Evolutionary conservation across 306 rosid genomes (phyloP).

Genomic region (Lupinus albus): DNA sequence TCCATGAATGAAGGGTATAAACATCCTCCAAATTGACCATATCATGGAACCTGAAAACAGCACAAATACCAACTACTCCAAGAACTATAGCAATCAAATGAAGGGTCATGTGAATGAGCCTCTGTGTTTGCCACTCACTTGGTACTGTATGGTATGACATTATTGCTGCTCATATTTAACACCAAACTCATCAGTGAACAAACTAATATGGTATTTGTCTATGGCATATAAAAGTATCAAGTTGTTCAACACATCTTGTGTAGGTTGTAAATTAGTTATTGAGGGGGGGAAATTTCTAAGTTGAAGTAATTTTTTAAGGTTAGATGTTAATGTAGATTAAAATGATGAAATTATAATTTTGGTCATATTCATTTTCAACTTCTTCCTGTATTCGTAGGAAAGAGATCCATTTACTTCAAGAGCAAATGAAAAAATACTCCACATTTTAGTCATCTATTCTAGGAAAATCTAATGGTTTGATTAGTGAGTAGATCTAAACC

Average conservation of each 20-base stretch:
- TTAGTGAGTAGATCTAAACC: too few species aligned
- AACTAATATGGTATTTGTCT: neutral
- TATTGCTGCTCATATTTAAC: conserved; percentile 61
- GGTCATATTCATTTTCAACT: too few species aligned
- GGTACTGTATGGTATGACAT: conserved; percentile 65
- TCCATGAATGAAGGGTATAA: conserved; percentile 86
- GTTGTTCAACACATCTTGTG: neutral
- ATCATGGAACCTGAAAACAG: conserved; percentile 76
- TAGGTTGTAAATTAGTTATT: neutral
- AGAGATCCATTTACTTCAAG: too few species aligned
- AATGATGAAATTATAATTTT: too few species aligned
- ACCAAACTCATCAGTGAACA: neutral
- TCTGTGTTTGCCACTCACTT: conserved; percentile 27
- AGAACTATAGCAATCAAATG: conserved; percentile 60
- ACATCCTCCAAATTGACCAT: conserved; percentile 50
- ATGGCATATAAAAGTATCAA: neutral
- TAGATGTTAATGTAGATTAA: neutral
- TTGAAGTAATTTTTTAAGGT: neutral
- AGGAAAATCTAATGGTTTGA: too few species aligned
- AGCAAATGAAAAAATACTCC: too few species aligned
- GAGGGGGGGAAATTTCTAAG: neutral
- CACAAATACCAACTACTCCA: conserved; percentile 73
- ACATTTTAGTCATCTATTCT: too few species aligned
- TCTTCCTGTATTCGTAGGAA: too few species aligned
- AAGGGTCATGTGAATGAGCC: conserved; percentile 58